phyloP scores from a whole-genome alignment of 2,329 filamentous ascomycete species.

The Xylaria polymorpha region DNA sequence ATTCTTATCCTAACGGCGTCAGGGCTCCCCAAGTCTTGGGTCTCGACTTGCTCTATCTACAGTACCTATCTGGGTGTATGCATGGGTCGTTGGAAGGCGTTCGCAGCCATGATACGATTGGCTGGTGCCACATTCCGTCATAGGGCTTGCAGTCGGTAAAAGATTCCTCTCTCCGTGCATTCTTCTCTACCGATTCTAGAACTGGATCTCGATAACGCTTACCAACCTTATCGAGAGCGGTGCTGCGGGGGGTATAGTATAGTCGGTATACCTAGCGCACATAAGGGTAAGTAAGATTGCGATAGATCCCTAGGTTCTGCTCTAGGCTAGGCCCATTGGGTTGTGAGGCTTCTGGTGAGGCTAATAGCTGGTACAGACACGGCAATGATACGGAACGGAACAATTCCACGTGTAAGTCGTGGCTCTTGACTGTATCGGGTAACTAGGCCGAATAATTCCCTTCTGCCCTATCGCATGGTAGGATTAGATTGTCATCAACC shows the following conservation, averaged over 20 bases:
- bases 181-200: constrained; percentile 12
- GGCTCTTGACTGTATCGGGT: constrained; percentile 9
- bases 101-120: constrained; percentile 22
- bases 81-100: constrained; percentile 33
- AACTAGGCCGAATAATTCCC: neutral
- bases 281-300: constrained; percentile 5
- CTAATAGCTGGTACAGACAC: constrained; percentile 12
- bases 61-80: constrained; percentile 19
- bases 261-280: neutral
- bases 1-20: constrained; percentile 23
- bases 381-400: constrained; percentile 2
- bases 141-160: constrained; percentile 13
- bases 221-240: neutral
- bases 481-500: constrained; percentile 18
- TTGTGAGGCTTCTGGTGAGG: constrained; percentile 18
- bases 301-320: constrained; percentile 8
- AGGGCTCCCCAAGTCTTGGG: neutral
- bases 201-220: neutral
- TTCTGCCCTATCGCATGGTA: constrained; percentile 13
- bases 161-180: constrained; percentile 10
- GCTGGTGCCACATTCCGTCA: constrained; percentile 18
- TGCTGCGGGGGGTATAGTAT: constrained; percentile 18
- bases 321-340: neutral
- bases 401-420: constrained; percentile 2
- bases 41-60: neutral